Evolutionary conservation across 2,329 filamentous ascomycete genomes (phyloP), one percentile per base, ranked within the genome.

Genomic region (Beauveria sp.): DNA sequence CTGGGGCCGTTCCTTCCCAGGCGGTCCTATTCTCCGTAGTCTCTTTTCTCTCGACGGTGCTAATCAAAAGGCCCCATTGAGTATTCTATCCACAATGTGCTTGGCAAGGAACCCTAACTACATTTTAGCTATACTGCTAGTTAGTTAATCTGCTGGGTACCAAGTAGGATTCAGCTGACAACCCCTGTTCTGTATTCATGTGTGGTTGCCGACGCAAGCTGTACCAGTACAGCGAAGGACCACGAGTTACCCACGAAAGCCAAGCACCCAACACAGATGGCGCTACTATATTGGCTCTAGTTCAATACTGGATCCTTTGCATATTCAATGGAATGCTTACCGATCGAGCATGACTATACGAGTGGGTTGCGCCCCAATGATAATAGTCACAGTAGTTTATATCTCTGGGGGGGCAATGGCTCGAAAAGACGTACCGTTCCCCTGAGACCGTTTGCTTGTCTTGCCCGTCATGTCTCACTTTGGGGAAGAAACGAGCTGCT

Each of bases 271-370:
- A 48, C 22, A 48, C 24, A 48, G 45, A 48, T 24, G 22, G 16
- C 10, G 45, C n/a, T 22, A 52, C 28, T 38, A 34, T 51, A 34
- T 34, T 34, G 31, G 31, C 31, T 34, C 31, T 34, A 34, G 10
- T 34, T 12, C 5, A 12, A 34, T 10, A 34, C 31, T 34, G 31
- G 31, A 34, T 10, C 10, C 31, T 34, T 34, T 34, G 31, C 31
- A 34, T 34, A 12, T 12, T 34, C 48, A 51, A 51, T 34, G 48
- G 26, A n/a, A 26, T 42, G 8, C 28, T 34, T 42, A 50, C 55
- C 28, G 31, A 58, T 58, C 55, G 55, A 58, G 55, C 50, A 58
- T 59, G 56, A 40, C 46, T 31, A 42, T 59, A 59, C 56, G 56
- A 59, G 56, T 28, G 56, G 56, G 51, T 50, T 40, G 26, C 45